Conservation (phyloP, 73 alveolate genomes). For the Symbiodinium pilosum region DNA sequence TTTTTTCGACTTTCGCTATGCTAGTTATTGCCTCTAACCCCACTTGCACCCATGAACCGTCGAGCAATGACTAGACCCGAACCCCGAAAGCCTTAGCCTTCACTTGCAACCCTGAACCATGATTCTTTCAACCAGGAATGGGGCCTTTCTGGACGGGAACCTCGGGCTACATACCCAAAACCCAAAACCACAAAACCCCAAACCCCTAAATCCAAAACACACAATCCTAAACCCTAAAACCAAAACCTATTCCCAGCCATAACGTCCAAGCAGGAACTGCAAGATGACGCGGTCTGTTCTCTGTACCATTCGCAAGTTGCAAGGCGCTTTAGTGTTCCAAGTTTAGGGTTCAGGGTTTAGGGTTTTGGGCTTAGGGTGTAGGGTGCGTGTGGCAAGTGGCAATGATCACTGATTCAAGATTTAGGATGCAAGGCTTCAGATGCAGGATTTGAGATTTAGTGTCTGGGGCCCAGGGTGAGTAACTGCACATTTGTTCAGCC, state of each 20-base stretch:
- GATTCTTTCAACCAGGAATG: neutral
- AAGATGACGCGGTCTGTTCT: constrained; percentile 87
- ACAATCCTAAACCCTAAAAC: neutral
- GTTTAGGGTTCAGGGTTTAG: constrained; percentile 3
- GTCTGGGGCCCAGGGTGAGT: too few species aligned
- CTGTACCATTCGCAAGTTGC: constrained; percentile 77
- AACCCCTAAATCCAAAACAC: neutral
- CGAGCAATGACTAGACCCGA: too few species aligned
- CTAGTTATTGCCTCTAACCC: too few species aligned
- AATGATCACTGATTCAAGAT: too few species aligned
- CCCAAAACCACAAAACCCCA: neutral
- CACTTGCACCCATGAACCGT: neutral
- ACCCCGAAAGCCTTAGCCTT: too few species aligned
- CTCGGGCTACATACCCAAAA: neutral
- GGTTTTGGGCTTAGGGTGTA: neutral
- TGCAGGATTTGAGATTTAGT: too few species aligned
- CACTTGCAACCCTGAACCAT: neutral
- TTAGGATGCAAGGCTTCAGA: too few species aligned
- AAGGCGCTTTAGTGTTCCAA: neutral
- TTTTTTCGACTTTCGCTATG: too few species aligned
- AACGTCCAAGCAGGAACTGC: constrained; percentile 25
- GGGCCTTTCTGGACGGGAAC: too few species aligned
- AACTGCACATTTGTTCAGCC: too few species aligned
- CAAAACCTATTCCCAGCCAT: neutral
- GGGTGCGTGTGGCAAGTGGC: neutral